Base-by-base conservation (phyloP, 176 grass and related monocot genomes). In the Tillandsia leiboldiana region DNA sequence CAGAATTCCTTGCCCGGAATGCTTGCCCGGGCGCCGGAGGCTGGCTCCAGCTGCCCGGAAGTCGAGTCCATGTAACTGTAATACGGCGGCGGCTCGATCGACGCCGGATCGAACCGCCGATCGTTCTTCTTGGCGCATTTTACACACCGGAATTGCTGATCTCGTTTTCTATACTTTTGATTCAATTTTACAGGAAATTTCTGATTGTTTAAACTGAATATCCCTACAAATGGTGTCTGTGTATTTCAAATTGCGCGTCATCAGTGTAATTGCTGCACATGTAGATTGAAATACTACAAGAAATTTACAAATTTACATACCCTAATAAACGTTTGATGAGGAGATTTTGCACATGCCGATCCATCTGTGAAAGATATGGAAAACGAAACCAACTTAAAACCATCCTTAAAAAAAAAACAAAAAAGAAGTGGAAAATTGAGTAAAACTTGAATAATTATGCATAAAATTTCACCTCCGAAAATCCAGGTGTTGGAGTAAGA, bases 41-140 rank as follows among this genome's bases (percentile, higher is more conserved):
- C 89, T 3, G 89, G 94, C 66, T 97, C 89, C 29, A 97, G 86
- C 79, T 90, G 79, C 14, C 89, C 89, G 28, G 94, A 89, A 51
- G 86, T 92, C 54, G 92, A 96, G 26, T 92, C 86, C 11, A 84
- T 78, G 79, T 96, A 96, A 66, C 82, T 82, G 68, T 83, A 73
- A 76, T 92, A 96, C 18, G 92, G 88, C 0, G 92, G 93, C 10
- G 70, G 79, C 73, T 92, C 89, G n/a, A 92, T 79, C 52, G 85
- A 89, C 3, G 83, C 87, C 15, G 84, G 89, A 69, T 97, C 86
- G 17, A 97, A 97, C 69, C 61, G 10, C 48, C 81, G 80, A 26
- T 89, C 86, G 0, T 92, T 85, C 1, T 92, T 85, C 56, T 88
- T 96, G 15, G 75, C 79, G 70, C 78, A 82, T 56, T 61, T 69